phyloP scores from a whole-genome alignment of 768 basidiomycete genomes.

The Boletus reticuloceps region DNA sequence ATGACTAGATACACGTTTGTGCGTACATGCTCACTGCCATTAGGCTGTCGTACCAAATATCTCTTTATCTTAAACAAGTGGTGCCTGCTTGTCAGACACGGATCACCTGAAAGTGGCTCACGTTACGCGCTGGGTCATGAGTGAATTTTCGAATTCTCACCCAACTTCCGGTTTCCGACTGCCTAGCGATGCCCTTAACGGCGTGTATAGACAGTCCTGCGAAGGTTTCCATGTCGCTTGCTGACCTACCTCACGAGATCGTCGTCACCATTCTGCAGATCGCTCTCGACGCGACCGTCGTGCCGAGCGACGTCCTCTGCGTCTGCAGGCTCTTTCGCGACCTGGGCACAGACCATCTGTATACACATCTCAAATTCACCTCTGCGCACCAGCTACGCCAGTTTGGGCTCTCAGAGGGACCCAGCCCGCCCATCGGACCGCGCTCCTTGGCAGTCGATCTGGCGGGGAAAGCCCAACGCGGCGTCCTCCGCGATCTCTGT shows the following conservation, averaged over 20 bases:
- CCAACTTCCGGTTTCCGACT: conserved; percentile 6
- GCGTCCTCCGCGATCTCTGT: conserved; percentile 27
- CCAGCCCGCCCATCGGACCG: conserved; percentile 20
- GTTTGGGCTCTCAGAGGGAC: conserved; percentile 10
- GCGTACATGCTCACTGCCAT: neutral
- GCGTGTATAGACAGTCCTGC: neutral
- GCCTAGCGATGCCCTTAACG: neutral
- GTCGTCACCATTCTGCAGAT: conserved; percentile 13
- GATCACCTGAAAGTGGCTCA: too few relatives aligned
- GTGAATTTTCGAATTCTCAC: too few relatives aligned
- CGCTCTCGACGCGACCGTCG: conserved; percentile 10
- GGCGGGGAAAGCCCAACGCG: conserved; percentile 28
- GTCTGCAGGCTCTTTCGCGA: conserved; percentile 20
- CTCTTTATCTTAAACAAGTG: neutral
- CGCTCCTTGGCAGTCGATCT: conserved; percentile 28
- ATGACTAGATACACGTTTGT: conserved; percentile 16
- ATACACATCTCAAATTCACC: conserved; percentile 26
- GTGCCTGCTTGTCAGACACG: too few relatives aligned
- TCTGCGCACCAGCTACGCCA: conserved; percentile 20
- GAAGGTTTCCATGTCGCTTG: conserved; percentile 5
- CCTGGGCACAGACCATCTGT: conserved; percentile 21
- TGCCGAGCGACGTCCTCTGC: conserved; percentile 22
- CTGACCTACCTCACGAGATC: conserved; percentile 24
- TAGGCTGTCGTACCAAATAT: neutral
- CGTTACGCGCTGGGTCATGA: too few relatives aligned